phyloP scores from a whole-genome alignment of 1,284 basidiomycete genomes.

The Ceratobasidium papillatum region DNA sequence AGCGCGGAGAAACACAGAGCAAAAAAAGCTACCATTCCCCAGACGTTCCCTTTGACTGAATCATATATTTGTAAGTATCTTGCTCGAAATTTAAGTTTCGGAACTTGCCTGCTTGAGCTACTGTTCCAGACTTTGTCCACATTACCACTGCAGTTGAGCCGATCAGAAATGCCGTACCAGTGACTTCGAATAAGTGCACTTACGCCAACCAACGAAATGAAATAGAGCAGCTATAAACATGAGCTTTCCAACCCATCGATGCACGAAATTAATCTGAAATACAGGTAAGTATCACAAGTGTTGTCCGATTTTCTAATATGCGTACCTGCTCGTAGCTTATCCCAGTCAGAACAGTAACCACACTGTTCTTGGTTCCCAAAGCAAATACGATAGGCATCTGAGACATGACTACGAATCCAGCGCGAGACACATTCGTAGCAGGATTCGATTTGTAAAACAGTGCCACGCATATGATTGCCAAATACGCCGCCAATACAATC shows the following conservation, averaged over 20 bases:
- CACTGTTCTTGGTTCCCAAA: constrained; percentile 44
- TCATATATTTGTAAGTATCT: background rate
- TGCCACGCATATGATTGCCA: constrained; percentile 16
- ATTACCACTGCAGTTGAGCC: constrained; percentile 35
- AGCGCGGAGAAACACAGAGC: constrained; percentile 40
- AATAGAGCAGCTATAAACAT: constrained; percentile 43
- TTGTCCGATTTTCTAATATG: background rate
- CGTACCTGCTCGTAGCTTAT: constrained; percentile 42
- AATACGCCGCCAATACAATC: constrained; percentile 30
- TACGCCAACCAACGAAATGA: constrained; percentile 43
- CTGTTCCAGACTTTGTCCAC: constrained; percentile 35
- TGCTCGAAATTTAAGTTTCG: background rate
- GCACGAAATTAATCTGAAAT: constrained; percentile 43
- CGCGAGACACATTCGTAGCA: constrained; percentile 22
- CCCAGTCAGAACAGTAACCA: constrained; percentile 38
- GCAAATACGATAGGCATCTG: constrained; percentile 42
- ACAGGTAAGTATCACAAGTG: background rate
- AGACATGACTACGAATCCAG: constrained; percentile 42
- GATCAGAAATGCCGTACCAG: background rate
- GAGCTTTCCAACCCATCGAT: constrained; percentile 43
- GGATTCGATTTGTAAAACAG: constrained; percentile 39
- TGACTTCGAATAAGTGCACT: background rate
- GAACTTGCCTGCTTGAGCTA: constrained; percentile 2
- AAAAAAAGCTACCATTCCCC: constrained; percentile 40
- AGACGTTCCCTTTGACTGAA: background rate